Evolutionary conservation across 1,284 basidiomycete species (phyloP).

Genomic region (Exsudoporus floridanus): DNA sequence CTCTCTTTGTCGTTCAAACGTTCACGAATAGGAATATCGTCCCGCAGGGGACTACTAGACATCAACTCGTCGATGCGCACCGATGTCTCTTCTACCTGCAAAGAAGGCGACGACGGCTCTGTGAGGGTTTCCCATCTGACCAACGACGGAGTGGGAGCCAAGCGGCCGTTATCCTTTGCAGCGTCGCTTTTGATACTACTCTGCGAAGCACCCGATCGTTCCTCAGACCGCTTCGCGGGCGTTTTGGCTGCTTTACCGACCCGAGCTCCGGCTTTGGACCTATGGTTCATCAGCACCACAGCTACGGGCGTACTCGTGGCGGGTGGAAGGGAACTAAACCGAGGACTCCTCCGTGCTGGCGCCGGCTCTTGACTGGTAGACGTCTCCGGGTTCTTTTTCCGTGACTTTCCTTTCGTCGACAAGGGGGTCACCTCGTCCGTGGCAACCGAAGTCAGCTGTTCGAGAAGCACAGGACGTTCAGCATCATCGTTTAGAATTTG

Average conservation of each 20-base stretch:
- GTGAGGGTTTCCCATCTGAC: slow-evolving; percentile 28
- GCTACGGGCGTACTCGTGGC: slow-evolving; percentile 10
- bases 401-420: slow-evolving; percentile 1
- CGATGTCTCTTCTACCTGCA: slow-evolving; percentile 18
- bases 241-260: slow-evolving; percentile 10
- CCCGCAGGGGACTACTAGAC: slow-evolving; percentile 36
- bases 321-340: slow-evolving; percentile 6
- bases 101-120: slow-evolving; percentile 23
- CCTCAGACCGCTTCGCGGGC: slow-evolving; percentile 12
- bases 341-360: slow-evolving; percentile 15
- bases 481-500: slow-evolving; percentile 20
- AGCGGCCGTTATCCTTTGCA: background rate
- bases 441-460: slow-evolving; percentile 5
- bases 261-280: background rate
- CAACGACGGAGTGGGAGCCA: slow-evolving; percentile 14
- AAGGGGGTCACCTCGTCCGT: slow-evolving; percentile 3
- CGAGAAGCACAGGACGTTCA: slow-evolving; percentile 20
- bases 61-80: slow-evolving; percentile 40
- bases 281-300: slow-evolving; percentile 2
- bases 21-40: background rate
- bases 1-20: slow-evolving; percentile 2
- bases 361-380: slow-evolving; percentile 11
- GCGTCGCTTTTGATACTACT: background rate
- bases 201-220: background rate
- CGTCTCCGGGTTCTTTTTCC: background rate